Conservation (phyloP, 352 stramenopile genomes). For the Phytophthora tubulina region DNA sequence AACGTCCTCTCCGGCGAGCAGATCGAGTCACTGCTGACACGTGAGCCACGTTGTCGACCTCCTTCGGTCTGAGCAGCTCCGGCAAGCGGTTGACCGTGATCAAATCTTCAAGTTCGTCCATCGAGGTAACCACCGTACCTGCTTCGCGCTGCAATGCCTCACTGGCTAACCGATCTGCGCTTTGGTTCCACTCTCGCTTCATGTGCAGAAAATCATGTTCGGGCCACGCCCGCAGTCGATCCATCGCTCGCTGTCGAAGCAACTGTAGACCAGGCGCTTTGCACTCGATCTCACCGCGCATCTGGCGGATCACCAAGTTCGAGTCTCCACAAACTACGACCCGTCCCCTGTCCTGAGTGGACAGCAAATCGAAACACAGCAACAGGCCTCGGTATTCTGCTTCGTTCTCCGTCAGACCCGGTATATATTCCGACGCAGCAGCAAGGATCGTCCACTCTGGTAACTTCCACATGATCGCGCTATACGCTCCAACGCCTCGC, state of each 20-base stretch:
- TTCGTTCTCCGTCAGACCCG: too few species aligned
- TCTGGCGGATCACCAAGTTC: too few species aligned
- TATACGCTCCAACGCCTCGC: background rate
- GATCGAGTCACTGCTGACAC: background rate
- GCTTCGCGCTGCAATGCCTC: too few species aligned
- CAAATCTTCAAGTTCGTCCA: too few species aligned
- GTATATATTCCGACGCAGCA: background rate
- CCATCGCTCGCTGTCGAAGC: background rate
- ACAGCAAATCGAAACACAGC: background rate
- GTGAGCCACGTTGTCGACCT: background rate
- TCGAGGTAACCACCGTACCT: too few species aligned
- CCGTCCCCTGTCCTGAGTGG: background rate
- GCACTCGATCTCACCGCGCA: too few species aligned
- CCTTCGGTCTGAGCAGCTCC: background rate
- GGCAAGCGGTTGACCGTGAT: too few species aligned
- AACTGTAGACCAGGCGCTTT: background rate
- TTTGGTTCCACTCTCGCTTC: too few species aligned
- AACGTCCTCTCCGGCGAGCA: background rate
- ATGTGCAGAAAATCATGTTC: background rate
- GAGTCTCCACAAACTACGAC: too few species aligned
- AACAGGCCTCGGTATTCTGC: too few species aligned
- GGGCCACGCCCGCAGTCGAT: background rate
- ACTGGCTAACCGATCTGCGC: too few species aligned
- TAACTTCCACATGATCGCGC: conserved; percentile 18
- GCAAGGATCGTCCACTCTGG: conserved; percentile 17